Percentiles rank a stretch among this genome's conserved stretches.
Evolutionary conservation across 2,329 filamentous ascomycete species (phyloP).

Genomic region (Cadophora luteo-olivacea): DNA sequence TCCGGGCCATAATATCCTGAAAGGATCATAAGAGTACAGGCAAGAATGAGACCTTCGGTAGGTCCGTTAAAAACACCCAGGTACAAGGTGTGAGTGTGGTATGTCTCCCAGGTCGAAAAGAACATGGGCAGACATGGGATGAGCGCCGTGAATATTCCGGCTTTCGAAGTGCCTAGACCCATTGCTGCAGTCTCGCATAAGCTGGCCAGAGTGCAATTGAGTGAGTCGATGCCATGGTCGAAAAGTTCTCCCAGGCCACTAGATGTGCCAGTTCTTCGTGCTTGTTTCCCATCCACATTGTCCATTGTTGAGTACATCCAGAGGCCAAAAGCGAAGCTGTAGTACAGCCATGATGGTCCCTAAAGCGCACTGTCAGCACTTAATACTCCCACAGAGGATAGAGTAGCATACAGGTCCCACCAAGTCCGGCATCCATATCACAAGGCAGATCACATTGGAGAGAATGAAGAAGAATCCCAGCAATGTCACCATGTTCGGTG

Average conservation of each 20-base stretch:
- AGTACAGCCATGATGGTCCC: constrained; percentile 92
- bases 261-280: constrained; percentile 90
- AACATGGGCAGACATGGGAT: constrained; percentile 97
- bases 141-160: constrained; percentile 89
- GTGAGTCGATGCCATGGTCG: constrained; percentile 96
- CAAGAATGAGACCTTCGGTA: constrained; percentile 92
- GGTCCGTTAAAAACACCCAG: constrained; percentile 97
- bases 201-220: constrained; percentile 95
- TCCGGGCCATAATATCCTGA: constrained; percentile 88
- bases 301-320: constrained; percentile 99
- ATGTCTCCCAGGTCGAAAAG: constrained; percentile 99
- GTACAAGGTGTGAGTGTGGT: constrained; percentile 97
- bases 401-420: constrained; percentile 76
- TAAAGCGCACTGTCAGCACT: constrained; percentile 48
- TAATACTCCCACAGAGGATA: neutral
- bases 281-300: constrained; percentile 98
- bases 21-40: constrained; percentile 82
- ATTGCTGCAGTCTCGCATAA: constrained; percentile 92
- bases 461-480: constrained; percentile 95
- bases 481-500: constrained; percentile 96
- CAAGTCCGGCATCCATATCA: constrained; percentile 86
- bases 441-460: constrained; percentile 75
- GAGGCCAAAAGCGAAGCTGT: constrained; percentile 91
- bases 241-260: constrained; percentile 96
- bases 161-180: constrained; percentile 82